These are phyloP conservation scores for Mimosa pudica DNA, from an alignment of 306 rosid species.

Conservation along the genomic window DNA sequence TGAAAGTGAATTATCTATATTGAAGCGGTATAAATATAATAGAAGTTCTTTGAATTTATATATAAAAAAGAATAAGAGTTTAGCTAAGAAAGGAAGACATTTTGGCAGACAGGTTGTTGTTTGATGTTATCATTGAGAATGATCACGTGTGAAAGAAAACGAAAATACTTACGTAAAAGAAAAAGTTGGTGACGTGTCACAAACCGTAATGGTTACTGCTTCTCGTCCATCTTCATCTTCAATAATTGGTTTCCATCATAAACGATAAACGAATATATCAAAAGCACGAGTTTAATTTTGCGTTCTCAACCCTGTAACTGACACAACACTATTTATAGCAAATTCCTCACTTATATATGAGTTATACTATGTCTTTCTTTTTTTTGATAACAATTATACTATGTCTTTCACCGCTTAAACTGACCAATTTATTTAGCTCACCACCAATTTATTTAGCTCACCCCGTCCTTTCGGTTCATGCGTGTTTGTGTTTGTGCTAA, in stretches of 20 bases:
- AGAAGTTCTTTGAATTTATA: no score
- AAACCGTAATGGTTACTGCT: neutral
- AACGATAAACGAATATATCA: no score
- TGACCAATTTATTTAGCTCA: no score
- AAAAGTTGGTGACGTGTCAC: neutral
- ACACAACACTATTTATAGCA: neutral
- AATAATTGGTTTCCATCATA: neutral
- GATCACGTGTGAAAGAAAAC: neutral
- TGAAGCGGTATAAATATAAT: neutral
- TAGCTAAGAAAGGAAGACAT: neutral
- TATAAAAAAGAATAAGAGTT: neutral
- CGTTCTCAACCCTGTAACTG: neutral
- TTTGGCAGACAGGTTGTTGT: neutral
- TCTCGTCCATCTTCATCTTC: neutral
- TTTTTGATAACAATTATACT: no score
- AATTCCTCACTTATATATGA: no score
- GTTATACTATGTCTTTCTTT: neutral
- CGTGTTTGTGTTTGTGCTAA: neutral
- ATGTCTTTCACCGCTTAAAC: no score
- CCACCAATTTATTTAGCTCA: no score
- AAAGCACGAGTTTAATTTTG: no score
- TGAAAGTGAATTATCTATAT: neutral
- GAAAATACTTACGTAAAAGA: neutral
- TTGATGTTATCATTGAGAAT: neutral
- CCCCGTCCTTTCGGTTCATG: no score